Conservation (phyloP, 345 rosid species). For the Ceriops tagal region DNA sequence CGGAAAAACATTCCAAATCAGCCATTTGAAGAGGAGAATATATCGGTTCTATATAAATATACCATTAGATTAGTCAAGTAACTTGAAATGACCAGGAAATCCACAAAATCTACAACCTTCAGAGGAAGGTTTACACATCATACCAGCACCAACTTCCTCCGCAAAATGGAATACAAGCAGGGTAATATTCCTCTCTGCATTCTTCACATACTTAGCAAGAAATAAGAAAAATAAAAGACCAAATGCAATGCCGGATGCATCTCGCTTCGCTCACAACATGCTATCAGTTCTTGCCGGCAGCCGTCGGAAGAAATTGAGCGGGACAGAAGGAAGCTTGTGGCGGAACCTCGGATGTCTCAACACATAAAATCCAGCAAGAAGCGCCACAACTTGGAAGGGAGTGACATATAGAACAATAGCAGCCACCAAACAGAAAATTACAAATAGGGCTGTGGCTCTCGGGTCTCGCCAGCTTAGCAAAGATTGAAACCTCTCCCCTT, state of each 20-base stretch:
- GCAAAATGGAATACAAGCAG: constrained; percentile 20
- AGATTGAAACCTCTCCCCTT: constrained; percentile 82
- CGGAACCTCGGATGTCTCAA: constrained; percentile 93
- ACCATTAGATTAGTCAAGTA: constrained; percentile 12
- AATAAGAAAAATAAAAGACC: constrained; percentile 9
- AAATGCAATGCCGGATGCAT: constrained; percentile 11
- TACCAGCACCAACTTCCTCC: constrained; percentile 19
- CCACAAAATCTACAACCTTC: constrained; percentile 53
- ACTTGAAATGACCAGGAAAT: constrained; percentile 27
- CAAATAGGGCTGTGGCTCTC: constrained; percentile 77
- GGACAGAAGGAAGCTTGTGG: constrained; percentile 80
- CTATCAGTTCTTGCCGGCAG: constrained; percentile 84
- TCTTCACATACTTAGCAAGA: neutral
- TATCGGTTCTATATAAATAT: constrained; percentile 23
- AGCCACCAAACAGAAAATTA: constrained; percentile 64
- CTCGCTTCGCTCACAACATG: constrained; percentile 49
- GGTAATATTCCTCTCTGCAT: constrained; percentile 6
- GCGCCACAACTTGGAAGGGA: constrained; percentile 82
- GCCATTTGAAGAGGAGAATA: constrained; percentile 4
- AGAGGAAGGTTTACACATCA: constrained; percentile 30
- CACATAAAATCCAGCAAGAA: constrained; percentile 65
- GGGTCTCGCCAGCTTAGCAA: constrained; percentile 96
- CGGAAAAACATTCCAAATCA: neutral
- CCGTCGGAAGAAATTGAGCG: constrained; percentile 93
- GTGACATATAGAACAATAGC: constrained; percentile 77